These are phyloP conservation scores for Dicorynia guianensis DNA, from an alignment of 306 rosid species.

Conservation along the genomic window DNA sequence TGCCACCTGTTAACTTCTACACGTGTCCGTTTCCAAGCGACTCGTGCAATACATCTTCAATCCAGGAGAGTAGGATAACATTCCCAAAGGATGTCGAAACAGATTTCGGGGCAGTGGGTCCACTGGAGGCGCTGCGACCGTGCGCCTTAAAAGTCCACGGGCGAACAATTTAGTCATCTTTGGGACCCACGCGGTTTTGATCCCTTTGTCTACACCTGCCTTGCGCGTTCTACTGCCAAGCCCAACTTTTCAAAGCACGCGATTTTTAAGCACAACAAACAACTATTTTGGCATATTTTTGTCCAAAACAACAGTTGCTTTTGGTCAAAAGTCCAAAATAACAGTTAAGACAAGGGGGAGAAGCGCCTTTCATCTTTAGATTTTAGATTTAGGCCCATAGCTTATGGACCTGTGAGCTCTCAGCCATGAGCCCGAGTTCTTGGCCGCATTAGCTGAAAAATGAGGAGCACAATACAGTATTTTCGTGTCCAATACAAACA, in stretches of 20 bases:
- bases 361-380: too few relatives aligned
- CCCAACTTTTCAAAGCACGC: not conserved
- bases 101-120: constrained; percentile 33
- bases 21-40: constrained; percentile 2
- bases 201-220: not conserved
- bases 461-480: too few relatives aligned
- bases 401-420: too few relatives aligned
- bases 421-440: too few relatives aligned
- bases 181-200: constrained; percentile 72
- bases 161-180: constrained; percentile 39
- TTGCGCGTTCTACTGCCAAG: not conserved
- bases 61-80: not conserved
- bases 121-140: constrained; percentile 36
- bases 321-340: too few relatives aligned
- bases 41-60: constrained; percentile 8
- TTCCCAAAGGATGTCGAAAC: not conserved
- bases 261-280: too few relatives aligned
- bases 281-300: too few relatives aligned
- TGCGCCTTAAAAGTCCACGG: constrained; percentile 52
- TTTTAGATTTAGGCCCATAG: too few relatives aligned
- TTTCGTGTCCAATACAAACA: too few relatives aligned
- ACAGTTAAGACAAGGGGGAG: too few relatives aligned
- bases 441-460: too few relatives aligned
- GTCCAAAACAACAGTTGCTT: too few relatives aligned
- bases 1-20: not conserved